Percentiles rank a stretch among this genome's conserved stretches.
Conservation (phyloP, 345 rosid genomes). For the Euphorbia lathyris region DNA sequence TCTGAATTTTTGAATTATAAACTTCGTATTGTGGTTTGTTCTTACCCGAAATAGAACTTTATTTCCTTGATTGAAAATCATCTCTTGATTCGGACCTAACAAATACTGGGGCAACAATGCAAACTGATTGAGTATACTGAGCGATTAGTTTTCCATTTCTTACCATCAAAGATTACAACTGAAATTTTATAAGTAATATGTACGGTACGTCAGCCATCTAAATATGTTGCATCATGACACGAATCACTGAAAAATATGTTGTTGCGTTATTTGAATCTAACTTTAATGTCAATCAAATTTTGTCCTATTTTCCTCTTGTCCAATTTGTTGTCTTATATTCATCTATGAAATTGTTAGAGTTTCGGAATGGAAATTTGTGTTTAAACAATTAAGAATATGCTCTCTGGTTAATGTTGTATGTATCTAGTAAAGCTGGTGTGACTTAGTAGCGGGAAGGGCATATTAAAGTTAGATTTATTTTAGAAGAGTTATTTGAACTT, state of each 20-base stretch:
- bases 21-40: too few species aligned
- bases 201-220: not conserved
- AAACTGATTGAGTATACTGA: slow-evolving; percentile 67
- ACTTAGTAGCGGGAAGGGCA: too few species aligned
- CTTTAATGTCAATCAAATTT: not conserved
- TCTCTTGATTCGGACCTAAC: too few species aligned
- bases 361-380: not conserved
- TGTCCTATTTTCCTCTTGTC: too few species aligned
- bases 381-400: not conserved
- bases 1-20: too few species aligned
- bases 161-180: slow-evolving; percentile 41
- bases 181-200: slow-evolving; percentile 47
- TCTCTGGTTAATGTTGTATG: not conserved
- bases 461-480: too few species aligned
- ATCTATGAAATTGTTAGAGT: not conserved
- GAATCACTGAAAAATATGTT: not conserved
- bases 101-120: slow-evolving; percentile 58
- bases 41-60: too few species aligned
- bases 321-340: not conserved
- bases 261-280: not conserved
- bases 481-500: too few species aligned
- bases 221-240: not conserved
- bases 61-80: slow-evolving; percentile 9
- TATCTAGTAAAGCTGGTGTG: too few species aligned
- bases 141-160: slow-evolving; percentile 57